Conservation (phyloP, 306 rosid genomes). For the Benincasa hispida region DNA sequence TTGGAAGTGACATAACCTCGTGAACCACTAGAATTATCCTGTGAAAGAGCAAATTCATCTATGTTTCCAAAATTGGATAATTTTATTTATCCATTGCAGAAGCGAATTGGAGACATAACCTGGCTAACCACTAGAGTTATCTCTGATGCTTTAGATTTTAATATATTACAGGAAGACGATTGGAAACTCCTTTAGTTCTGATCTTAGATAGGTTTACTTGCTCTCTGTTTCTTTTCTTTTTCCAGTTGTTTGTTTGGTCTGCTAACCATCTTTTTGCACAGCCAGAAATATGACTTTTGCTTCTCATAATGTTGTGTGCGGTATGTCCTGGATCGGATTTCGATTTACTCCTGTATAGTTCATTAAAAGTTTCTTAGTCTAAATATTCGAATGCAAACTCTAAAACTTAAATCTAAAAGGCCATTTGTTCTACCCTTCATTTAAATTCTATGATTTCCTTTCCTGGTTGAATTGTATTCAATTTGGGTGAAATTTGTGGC, state of each 20-base stretch:
- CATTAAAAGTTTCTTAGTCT: not conserved
- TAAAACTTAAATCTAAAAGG: not conserved
- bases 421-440: not conserved
- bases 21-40: too few relatives aligned
- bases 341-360: not conserved
- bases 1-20: too few relatives aligned
- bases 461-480: conserved; percentile 4
- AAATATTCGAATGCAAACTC: not conserved
- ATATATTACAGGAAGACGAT: not conserved
- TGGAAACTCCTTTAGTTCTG: not conserved
- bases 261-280: not conserved
- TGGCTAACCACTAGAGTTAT: too few relatives aligned
- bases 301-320: not conserved
- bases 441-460: conserved; percentile 7
- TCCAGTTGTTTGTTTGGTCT: not conserved
- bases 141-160: not conserved
- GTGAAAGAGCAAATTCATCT: too few relatives aligned
- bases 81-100: too few relatives aligned
- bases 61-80: too few relatives aligned
- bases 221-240: not conserved
- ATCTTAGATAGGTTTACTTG: not conserved
- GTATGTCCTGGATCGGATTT: not conserved
- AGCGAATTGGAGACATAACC: too few relatives aligned
- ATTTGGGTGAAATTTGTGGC: conserved; percentile 32
- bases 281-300: not conserved